phyloP scores from a whole-genome alignment of 2,329 filamentous ascomycete genomes.

The Arthrobotrys sinensis region DNA sequence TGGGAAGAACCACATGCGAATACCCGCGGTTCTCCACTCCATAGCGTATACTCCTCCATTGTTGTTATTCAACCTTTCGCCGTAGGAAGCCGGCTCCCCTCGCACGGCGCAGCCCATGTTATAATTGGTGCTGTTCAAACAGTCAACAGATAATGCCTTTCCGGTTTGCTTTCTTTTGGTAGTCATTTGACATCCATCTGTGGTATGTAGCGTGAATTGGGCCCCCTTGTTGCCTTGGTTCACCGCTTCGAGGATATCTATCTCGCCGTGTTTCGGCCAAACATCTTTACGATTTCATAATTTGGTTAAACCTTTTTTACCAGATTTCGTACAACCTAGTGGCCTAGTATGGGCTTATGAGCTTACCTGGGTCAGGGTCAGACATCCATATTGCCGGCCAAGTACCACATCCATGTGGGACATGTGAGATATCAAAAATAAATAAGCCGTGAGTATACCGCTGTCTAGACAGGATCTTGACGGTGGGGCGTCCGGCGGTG shows the following conservation, averaged over 20 bases:
- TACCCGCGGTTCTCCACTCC: constrained; percentile 81
- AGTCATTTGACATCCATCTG: constrained; percentile 73
- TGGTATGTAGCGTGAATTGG: constrained; percentile 79
- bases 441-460: constrained; percentile 78
- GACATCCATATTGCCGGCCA: constrained; percentile 77
- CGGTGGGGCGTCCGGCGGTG: constrained; percentile 69
- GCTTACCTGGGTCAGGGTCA: constrained; percentile 26
- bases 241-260: constrained; percentile 86
- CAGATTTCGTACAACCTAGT: not conserved
- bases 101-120: constrained; percentile 74
- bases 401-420: constrained; percentile 80
- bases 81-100: constrained; percentile 69
- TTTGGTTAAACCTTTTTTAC: not conserved
- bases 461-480: constrained; percentile 78
- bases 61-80: constrained; percentile 78
- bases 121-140: constrained; percentile 71
- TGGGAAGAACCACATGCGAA: constrained; percentile 87
- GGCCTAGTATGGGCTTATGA: not conserved
- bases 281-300: constrained; percentile 64
- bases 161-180: constrained; percentile 69
- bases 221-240: constrained; percentile 74
- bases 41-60: constrained; percentile 81
- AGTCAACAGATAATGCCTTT: constrained; percentile 72
- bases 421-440: constrained; percentile 80
- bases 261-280: constrained; percentile 81